Percentiles rank a stretch among this genome's conserved stretches.
phyloP scores from a whole-genome alignment of 2,329 filamentous ascomycete species.

The Periconia sp. region DNA sequence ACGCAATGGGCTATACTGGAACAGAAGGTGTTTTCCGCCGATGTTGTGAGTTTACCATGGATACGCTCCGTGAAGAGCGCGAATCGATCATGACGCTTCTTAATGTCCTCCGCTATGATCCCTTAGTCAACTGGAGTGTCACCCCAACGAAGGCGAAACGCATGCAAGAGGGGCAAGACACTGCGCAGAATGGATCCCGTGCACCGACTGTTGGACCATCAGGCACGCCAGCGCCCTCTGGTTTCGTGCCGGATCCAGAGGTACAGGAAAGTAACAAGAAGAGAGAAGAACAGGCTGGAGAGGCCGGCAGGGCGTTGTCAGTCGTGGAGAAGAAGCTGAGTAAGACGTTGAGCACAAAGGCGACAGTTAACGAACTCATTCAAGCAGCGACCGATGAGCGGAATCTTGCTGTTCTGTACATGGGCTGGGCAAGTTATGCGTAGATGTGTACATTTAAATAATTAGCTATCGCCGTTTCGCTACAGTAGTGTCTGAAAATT shows the following conservation, averaged over 20 bases:
- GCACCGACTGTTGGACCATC: slow-evolving; percentile 33
- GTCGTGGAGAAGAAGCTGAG: slow-evolving; percentile 96
- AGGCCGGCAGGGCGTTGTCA: slow-evolving; percentile 89
- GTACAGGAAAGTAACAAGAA: slow-evolving; percentile 41
- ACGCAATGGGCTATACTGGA: slow-evolving; percentile 94
- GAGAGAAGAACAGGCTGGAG: slow-evolving; percentile 67
- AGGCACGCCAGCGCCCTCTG: slow-evolving; percentile 37
- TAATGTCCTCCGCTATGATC: slow-evolving; percentile 97
- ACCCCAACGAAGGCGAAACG: slow-evolving; percentile 71
- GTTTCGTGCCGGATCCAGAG: slow-evolving; percentile 26
- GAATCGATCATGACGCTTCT: slow-evolving; percentile 99
- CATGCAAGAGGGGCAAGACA: slow-evolving; percentile 69
- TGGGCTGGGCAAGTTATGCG: slow-evolving; percentile 47
- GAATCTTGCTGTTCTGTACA: slow-evolving; percentile 84
- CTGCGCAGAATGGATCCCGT: slow-evolving; percentile 53
- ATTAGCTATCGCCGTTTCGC: neutral
- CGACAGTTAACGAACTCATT: slow-evolving; percentile 95
- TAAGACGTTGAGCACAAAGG: slow-evolving; percentile 90
- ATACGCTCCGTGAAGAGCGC: slow-evolving; percentile 91
- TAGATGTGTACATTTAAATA: slow-evolving; percentile 21
- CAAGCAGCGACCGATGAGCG: slow-evolving; percentile 93
- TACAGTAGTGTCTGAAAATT: neutral
- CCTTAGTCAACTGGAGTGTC: slow-evolving; percentile 93
- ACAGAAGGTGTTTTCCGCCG: slow-evolving; percentile 95
- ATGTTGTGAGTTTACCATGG: slow-evolving; percentile 98